Evolutionary conservation across 352 stramenopile genomes (phyloP), one percentile per base, ranked within the genome.

Genomic region (Globisporangium viniferum): DNA sequence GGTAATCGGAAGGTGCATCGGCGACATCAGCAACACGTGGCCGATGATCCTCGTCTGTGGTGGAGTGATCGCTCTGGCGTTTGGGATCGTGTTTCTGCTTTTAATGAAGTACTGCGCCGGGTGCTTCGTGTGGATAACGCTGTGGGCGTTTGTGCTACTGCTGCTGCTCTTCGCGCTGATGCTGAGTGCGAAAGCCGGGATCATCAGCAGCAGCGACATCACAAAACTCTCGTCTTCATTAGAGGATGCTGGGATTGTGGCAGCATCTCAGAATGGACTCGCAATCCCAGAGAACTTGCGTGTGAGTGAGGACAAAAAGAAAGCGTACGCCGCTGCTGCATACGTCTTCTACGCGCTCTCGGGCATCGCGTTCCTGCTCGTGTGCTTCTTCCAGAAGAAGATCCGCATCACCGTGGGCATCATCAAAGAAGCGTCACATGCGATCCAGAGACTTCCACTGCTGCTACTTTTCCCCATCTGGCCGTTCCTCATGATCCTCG

Each of bases 321-420:
- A 87, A 31, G 80, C 80, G 9, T 93, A 92, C 39, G 76, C 80
- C 0, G 80, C 53, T 3, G 86, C 78, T 0, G 87, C 87, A 3
- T 92, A 94, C 59, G 70, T 95, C 10, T 76, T 82, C 5, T 88
- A 83, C 48, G 79, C 75, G 20, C 69, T 94, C 18, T 68, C 77
- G 0, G 80, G 92, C 8, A 62, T 90, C 2, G 78, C 84, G 14
- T 74, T 96, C 20, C 60, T 96, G 48, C 79, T 97, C 5, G 82
- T 96, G 57, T 94, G 84, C 54, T 92, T 96, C 64, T 86, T 91
- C 63, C 81, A 90, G 58, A 95, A 93, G 74, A 88, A 86, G 59
- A 93, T 95, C 55, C 76, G 83, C 5, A 79, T 95, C 56, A 78
- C 85, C 0, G 71, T 94, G 5, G 82, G 77, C 0, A 91, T 95